phyloP scores from a whole-genome alignment of 148 eudicot genomes.

The Silene conica region DNA sequence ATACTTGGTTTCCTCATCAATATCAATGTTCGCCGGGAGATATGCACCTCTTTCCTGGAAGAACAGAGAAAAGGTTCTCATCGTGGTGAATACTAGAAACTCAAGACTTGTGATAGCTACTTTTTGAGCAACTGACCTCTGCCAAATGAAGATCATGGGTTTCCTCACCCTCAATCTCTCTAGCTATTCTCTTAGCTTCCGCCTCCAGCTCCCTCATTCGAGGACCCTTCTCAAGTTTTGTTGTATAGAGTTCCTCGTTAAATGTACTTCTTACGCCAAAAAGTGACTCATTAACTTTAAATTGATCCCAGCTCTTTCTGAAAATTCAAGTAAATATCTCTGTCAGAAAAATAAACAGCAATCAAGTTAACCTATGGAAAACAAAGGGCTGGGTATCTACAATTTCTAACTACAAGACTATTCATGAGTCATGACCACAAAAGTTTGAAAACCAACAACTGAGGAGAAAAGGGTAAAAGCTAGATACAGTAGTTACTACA shows the following conservation, averaged over 20 bases:
- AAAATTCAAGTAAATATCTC: background rate
- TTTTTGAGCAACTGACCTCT: slow-evolving; percentile 50
- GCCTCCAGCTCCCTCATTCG: slow-evolving; percentile 77
- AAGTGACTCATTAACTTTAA: slow-evolving; percentile 77
- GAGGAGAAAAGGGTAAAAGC: background rate
- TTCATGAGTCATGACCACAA: background rate
- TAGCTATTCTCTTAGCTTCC: slow-evolving; percentile 80
- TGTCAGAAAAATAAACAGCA: slow-evolving; percentile 17
- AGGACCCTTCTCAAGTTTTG: slow-evolving; percentile 90
- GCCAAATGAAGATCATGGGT: slow-evolving; percentile 90
- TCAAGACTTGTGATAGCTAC: slow-evolving; percentile 2
- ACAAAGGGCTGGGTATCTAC: background rate
- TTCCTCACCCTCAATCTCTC: slow-evolving; percentile 97
- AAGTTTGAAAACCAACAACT: background rate
- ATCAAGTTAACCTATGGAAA: background rate
- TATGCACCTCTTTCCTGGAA: slow-evolving; percentile 74
- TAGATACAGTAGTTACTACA: slow-evolving; percentile 25
- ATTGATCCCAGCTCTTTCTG: slow-evolving; percentile 91
- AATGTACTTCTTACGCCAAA: slow-evolving; percentile 98
- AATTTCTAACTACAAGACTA: background rate
- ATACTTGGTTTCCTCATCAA: slow-evolving; percentile 91
- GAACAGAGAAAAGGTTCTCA: slow-evolving; percentile 1
- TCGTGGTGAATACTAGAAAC: slow-evolving; percentile 3
- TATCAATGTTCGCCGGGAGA: slow-evolving; percentile 50
- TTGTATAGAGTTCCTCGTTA: slow-evolving; percentile 95